phyloP scores from a whole-genome alignment of 2,329 filamentous ascomycete genomes.

The Colletotrichum tabaci region DNA sequence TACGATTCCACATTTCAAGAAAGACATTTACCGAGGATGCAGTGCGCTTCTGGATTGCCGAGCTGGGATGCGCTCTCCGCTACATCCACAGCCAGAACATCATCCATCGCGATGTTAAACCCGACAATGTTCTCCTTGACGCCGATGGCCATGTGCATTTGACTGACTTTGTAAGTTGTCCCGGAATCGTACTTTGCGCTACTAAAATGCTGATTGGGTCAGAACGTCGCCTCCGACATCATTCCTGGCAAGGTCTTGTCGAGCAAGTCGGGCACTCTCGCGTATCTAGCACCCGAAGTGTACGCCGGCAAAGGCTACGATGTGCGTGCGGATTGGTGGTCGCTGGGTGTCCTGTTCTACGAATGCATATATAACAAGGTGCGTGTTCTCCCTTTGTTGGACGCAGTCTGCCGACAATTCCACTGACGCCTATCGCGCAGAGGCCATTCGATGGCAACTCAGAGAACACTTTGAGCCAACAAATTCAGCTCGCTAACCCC shows the following conservation, averaged over 20 bases:
- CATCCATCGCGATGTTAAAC: slow-evolving; percentile 92
- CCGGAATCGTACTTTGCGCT: background rate
- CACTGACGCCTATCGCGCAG: slow-evolving; percentile 61
- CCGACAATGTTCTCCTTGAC: slow-evolving; percentile 91
- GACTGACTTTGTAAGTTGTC: slow-evolving; percentile 88
- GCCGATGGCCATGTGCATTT: slow-evolving; percentile 95
- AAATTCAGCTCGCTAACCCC: slow-evolving; percentile 85
- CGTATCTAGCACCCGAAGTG: slow-evolving; percentile 96
- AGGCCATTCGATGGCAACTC: slow-evolving; percentile 93
- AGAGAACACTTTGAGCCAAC: slow-evolving; percentile 83
- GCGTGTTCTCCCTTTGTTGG: slow-evolving; percentile 37
- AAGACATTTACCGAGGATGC: slow-evolving; percentile 99
- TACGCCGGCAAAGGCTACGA: slow-evolving; percentile 93
- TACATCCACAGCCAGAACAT: slow-evolving; percentile 91
- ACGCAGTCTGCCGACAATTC: slow-evolving; percentile 45
- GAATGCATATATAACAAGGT: slow-evolving; percentile 99
- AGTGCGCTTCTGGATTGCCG: slow-evolving; percentile 96
- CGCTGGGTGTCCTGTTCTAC: slow-evolving; percentile 96
- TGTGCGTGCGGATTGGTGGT: slow-evolving; percentile 98
- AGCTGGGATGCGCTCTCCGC: slow-evolving; percentile 90
- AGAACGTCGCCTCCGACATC: slow-evolving; percentile 98
- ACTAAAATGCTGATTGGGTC: slow-evolving; percentile 44
- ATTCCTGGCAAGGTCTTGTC: slow-evolving; percentile 85
- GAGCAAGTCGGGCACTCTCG: slow-evolving; percentile 96
- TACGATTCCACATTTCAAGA: slow-evolving; percentile 97